These are phyloP conservation scores for Pulveroboletus sp. DNA, from an alignment of 768 basidiomycete genomes.

Conservation along the genomic window DNA sequence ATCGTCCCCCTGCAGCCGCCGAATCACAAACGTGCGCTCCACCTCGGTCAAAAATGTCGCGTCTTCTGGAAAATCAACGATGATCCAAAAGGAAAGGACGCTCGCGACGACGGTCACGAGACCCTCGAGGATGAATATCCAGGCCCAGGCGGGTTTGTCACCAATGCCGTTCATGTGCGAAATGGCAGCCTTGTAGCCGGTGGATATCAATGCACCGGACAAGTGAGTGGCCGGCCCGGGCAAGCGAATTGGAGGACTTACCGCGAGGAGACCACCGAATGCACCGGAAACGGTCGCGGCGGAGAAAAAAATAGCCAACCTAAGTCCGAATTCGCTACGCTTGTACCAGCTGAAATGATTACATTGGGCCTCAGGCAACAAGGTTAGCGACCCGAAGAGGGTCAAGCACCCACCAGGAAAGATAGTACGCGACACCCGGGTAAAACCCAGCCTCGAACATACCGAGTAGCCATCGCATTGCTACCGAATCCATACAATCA, in stretches of 20 bases:
- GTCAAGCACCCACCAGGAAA: conserved; percentile 55
- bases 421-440: conserved; percentile 60
- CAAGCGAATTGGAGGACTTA: conserved; percentile 23
- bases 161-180: conserved; percentile 71
- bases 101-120: conserved; percentile 68
- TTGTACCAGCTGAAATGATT: conserved; percentile 48
- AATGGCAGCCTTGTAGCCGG: conserved; percentile 46
- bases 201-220: too few relatives aligned
- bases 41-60: conserved; percentile 73
- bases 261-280: conserved; percentile 74
- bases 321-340: conserved; percentile 72
- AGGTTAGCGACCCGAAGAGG: background rate
- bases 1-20: conserved; percentile 62
- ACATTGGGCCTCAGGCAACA: too few relatives aligned
- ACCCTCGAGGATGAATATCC: conserved; percentile 80
- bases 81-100: conserved; percentile 65
- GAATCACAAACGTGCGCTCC: conserved; percentile 65
- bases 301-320: conserved; percentile 67
- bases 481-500: conserved; percentile 29
- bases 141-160: conserved; percentile 62
- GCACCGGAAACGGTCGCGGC: conserved; percentile 83
- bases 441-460: conserved; percentile 56
- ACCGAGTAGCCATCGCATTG: conserved; percentile 70
- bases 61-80: conserved; percentile 82
- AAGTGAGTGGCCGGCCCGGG: too few relatives aligned